Conservation (phyloP, 345 rosid genomes). For the Corchorus olitorius region DNA sequence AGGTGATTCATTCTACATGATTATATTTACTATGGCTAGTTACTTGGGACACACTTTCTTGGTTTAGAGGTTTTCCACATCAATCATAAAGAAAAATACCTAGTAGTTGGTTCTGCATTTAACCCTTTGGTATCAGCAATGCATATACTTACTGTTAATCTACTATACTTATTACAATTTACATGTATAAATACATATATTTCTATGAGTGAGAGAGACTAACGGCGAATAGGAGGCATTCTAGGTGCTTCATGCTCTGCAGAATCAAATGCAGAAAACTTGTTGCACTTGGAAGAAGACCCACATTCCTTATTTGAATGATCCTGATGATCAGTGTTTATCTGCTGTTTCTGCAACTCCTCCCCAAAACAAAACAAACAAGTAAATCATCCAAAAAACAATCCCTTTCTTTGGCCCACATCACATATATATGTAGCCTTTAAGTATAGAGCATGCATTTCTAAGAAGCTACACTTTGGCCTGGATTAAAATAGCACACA, state of each 20-base stretch:
- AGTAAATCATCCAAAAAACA: constrained; percentile 5
- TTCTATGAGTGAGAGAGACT: constrained; percentile 26
- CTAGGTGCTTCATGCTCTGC: constrained; percentile 61
- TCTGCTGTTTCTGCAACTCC: constrained; percentile 58
- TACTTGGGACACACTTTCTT: constrained; percentile 7
- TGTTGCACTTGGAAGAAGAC: constrained; percentile 63
- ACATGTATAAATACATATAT: neutral
- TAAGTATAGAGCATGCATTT: neutral
- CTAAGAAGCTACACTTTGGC: neutral
- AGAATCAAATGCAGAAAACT: constrained; percentile 46
- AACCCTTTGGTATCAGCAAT: neutral
- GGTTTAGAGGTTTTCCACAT: neutral
- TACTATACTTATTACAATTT: neutral
- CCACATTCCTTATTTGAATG: constrained; percentile 50
- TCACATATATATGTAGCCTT: neutral
- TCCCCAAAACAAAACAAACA: constrained; percentile 19
- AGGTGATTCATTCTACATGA: neutral
- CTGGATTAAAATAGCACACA: neutral
- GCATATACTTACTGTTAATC: no score
- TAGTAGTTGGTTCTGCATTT: constrained; percentile 22
- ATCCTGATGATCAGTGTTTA: constrained; percentile 36
- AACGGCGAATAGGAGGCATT: constrained; percentile 82
- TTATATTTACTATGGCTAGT: constrained; percentile 24
- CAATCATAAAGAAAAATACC: constrained; percentile 4
- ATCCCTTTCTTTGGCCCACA: constrained; percentile 1